These are phyloP conservation scores for Dipodascus geniculatus DNA, from an alignment of 805 yeast genomes.

Conservation along the genomic window DNA sequence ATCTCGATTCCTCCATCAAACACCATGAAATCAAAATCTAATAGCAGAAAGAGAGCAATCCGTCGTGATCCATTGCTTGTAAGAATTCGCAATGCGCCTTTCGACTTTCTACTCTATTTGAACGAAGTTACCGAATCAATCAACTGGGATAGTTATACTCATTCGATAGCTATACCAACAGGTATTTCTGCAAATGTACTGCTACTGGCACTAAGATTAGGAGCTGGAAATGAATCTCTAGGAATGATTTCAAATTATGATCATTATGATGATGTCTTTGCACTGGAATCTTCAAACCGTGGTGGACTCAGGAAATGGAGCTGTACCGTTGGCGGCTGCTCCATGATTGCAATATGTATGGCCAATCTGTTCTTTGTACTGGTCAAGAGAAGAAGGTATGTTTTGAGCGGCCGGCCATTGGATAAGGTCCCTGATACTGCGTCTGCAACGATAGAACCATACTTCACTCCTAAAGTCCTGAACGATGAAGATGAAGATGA, in stretches of 20 bases:
- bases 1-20: background rate
- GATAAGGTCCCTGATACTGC: slow-evolving; percentile 17
- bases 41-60: background rate
- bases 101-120: slow-evolving; percentile 17
- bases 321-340: background rate
- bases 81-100: slow-evolving; percentile 11
- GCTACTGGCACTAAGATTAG: slow-evolving; percentile 12
- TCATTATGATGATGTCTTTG: slow-evolving; percentile 4
- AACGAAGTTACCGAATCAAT: slow-evolving; percentile 19
- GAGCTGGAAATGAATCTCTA: background rate
- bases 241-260: background rate
- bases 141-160: slow-evolving; percentile 21
- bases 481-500: slow-evolving; percentile 2
- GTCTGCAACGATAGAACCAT: slow-evolving; percentile 13
- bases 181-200: slow-evolving; percentile 14
- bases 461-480: slow-evolving; percentile 4
- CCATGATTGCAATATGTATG: slow-evolving; percentile 4
- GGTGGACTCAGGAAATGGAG: background rate
- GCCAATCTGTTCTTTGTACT: slow-evolving; percentile 4
- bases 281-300: slow-evolving; percentile 7
- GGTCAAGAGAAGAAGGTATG: slow-evolving; percentile 10
- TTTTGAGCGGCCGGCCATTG: slow-evolving; percentile 14
- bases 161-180: slow-evolving; percentile 13
- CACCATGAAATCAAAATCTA: background rate
- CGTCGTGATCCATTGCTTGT: background rate